These are phyloP conservation scores for Krasilnikovozyma curviuscula DNA, from an alignment of 768 basidiomycete genomes.

Conservation along the genomic window DNA sequence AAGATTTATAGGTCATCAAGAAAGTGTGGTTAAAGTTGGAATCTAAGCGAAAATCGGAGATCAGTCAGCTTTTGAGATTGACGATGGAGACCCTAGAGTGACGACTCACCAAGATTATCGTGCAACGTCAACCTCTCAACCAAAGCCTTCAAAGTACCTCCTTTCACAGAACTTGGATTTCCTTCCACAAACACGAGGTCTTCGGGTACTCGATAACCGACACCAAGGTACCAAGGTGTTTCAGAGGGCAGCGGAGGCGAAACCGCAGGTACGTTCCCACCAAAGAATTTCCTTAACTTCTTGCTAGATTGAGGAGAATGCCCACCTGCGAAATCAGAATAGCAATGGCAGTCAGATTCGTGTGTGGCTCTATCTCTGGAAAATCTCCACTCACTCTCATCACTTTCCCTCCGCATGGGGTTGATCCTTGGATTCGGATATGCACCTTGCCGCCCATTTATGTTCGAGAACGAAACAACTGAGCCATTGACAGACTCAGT, in stretches of 20 bases:
- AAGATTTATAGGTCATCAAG: conserved; percentile 89
- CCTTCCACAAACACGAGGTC: conserved; percentile 64
- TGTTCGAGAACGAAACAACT: no score
- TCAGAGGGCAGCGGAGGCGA: conserved; percentile 7
- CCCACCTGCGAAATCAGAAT: no score
- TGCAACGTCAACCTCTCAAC: conserved; percentile 83
- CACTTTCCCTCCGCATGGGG: no score
- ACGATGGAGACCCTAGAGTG: not conserved
- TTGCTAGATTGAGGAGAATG: no score
- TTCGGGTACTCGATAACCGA: conserved; percentile 52
- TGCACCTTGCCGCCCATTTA: no score
- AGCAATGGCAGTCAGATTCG: no score
- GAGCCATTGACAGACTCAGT: no score
- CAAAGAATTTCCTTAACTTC: conserved; percentile 24
- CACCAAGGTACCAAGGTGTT: conserved; percentile 64
- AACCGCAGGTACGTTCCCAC: conserved; percentile 12
- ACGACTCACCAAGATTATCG: conserved; percentile 52
- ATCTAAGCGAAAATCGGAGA: conserved; percentile 32
- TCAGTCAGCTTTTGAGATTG: not conserved
- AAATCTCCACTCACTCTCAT: no score
- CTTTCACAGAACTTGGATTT: conserved; percentile 42
- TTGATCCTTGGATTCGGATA: no score
- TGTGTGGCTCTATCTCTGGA: no score
- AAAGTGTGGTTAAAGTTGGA: conserved; percentile 68
- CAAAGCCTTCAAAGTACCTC: conserved; percentile 65